Conservation (phyloP, 225 moss, liverwort and hornwort species). For the Marchantia paleacea region DNA sequence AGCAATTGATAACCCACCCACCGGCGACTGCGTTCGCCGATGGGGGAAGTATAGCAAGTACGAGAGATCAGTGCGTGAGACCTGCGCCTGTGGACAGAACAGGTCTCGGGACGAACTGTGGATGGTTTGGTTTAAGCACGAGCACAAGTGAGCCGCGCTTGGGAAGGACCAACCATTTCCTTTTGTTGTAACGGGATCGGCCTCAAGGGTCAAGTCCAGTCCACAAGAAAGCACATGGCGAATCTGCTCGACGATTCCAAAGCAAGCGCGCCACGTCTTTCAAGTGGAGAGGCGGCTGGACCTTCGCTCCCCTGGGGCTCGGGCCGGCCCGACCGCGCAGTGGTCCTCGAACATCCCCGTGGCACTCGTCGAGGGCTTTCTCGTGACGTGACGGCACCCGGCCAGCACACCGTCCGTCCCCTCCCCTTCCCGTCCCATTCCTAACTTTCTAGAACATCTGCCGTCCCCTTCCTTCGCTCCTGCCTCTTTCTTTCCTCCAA, state of each 20-base stretch:
- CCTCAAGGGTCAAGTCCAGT: not conserved
- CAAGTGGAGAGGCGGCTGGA: not conserved
- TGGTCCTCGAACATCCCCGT: not conserved
- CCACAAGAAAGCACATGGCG: not conserved
- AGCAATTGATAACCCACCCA: not conserved
- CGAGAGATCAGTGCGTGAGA: not conserved
- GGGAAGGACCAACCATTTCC: not conserved
- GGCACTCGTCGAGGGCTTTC: not conserved
- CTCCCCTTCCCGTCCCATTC: too few species aligned
- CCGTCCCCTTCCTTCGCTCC: too few species aligned
- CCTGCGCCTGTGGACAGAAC: not conserved
- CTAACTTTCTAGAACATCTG: too few species aligned
- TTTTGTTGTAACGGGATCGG: not conserved
- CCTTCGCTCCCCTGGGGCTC: not conserved
- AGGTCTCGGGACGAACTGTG: not conserved
- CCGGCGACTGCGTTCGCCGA: conserved; percentile 17
- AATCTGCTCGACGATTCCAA: conserved; percentile 1
- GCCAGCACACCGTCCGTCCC: too few species aligned
- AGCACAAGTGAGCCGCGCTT: too few species aligned
- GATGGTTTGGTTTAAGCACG: not conserved
- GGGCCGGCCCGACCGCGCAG: not conserved
- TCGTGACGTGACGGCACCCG: not conserved
- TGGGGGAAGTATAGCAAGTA: conserved; percentile 1
- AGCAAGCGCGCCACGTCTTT: conserved; percentile 8
- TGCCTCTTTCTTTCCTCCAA: too few species aligned